phyloP scores from a whole-genome alignment of 2,329 filamentous ascomycete genomes.

The Lecanosticta acicola region DNA sequence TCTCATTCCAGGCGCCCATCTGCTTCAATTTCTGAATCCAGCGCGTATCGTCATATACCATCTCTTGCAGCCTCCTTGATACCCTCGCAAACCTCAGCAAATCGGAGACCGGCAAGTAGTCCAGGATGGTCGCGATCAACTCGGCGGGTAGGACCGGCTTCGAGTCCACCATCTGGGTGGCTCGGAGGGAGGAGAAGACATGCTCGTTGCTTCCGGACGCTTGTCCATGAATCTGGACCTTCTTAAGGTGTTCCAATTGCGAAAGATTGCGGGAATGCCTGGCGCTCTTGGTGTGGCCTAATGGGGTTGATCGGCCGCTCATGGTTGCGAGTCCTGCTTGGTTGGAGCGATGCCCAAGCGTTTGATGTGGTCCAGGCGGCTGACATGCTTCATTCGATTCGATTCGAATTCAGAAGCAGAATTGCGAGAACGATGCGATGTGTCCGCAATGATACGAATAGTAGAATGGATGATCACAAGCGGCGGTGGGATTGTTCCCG shows the following conservation, averaged over 20 bases:
- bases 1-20: slow-evolving; percentile 90
- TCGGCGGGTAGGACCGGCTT: slow-evolving; percentile 85
- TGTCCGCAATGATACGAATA: too few relatives aligned
- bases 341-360: not conserved
- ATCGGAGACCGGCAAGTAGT: slow-evolving; percentile 80
- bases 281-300: slow-evolving; percentile 11
- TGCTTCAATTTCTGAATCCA: slow-evolving; percentile 82
- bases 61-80: slow-evolving; percentile 84
- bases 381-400: not conserved
- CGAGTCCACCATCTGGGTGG: slow-evolving; percentile 71
- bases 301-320: slow-evolving; percentile 22
- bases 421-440: too few relatives aligned
- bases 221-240: slow-evolving; percentile 23
- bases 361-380: not conserved
- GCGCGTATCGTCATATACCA: slow-evolving; percentile 96
- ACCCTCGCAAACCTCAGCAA: slow-evolving; percentile 79
- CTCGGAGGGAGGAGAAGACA: slow-evolving; percentile 70
- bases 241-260: slow-evolving; percentile 26
- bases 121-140: slow-evolving; percentile 79
- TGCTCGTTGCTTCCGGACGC: slow-evolving; percentile 29
- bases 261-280: slow-evolving; percentile 26
- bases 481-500: not conserved
- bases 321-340: slow-evolving; percentile 18
- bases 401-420: not conserved
- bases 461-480: not conserved